phyloP scores from a whole-genome alignment of 23 red algal species.

The Chondrus crispus region DNA sequence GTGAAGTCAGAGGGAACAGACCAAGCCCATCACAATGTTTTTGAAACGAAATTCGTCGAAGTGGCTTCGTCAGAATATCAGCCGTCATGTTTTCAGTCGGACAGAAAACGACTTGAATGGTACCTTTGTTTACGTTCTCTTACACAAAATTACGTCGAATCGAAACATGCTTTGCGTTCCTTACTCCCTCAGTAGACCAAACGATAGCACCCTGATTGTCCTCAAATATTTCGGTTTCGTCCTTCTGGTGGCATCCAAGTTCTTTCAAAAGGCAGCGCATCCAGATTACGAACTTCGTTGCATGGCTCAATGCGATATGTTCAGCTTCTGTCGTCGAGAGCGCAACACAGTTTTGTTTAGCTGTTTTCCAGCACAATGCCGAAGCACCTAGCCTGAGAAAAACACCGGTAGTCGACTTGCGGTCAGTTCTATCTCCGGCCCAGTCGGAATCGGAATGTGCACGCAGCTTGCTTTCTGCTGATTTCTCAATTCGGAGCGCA shows the following conservation, averaged over 20 bases:
- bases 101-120: background rate
- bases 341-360: background rate
- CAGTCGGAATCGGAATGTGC: background rate
- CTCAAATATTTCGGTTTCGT: background rate
- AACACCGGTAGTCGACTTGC: background rate
- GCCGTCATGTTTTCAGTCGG: background rate
- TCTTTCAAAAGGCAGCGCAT: background rate
- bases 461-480: background rate
- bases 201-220: background rate
- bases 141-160: background rate
- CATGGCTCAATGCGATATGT: background rate
- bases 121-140: background rate
- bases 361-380: background rate
- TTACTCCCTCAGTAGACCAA: background rate
- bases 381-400: background rate
- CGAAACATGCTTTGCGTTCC: background rate
- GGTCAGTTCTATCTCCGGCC: background rate
- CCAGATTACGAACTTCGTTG: conserved; percentile 14
- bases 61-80: background rate
- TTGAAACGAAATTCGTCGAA: background rate
- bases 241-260: background rate
- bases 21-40: too few relatives aligned
- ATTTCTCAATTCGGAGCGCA: background rate
- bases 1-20: too few relatives aligned
- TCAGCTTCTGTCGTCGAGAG: conserved; percentile 3